Evolutionary conservation across 352 stramenopile genomes (phyloP), one percentile per base, ranked within the genome.

Genomic region (Phytophthora podocarpi): DNA sequence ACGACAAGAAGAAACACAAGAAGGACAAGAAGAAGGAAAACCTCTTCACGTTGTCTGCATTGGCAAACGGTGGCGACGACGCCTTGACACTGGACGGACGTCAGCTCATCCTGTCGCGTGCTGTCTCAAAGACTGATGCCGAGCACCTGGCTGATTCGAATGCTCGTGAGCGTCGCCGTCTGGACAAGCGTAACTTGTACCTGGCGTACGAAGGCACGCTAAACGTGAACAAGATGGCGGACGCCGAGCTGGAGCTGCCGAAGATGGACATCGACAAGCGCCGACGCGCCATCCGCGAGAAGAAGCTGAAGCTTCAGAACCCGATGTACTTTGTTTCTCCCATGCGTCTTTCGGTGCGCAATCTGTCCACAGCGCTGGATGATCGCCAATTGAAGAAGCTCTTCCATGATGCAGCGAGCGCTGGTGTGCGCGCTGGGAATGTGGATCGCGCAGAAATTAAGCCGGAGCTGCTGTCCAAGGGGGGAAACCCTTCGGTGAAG

Each of bases 281-380:
- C 31, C 87, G 94, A 36, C 76, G 83, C 23, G 95, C 95, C 2
- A 90, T 97, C 59, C 79, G 89, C 32, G 96, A 99, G 57, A 99
- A 99, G 78, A 98, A 97, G 70, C 87, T 93, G 30, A 99, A 99
- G 76, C 82, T 99, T 24, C 95, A 97, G 65, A 98, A 97, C 59
- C 97, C 97, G 6, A 81, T 98, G 36, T 99, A 98, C 68, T 99
- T 99, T 61, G 96, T 99, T 50, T 98, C 97, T 65, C 96, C 97
- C 2, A 70, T 88, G 61, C 89, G 97, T 54, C 78, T 99, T 5
- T 97, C 89, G 50, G 88, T 99, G 56, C 85, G 96, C 35, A 99
- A 99, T 72, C 57, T 99, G 41, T 91, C 70, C 16, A 68, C 67
- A 1, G 59, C 58, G 6, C 75, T 98, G 11, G 93, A 97, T 53